Evolutionary conservation across 2,329 filamentous ascomycete species (phyloP).

Genomic region (Fusarium pseudograminearum): DNA sequence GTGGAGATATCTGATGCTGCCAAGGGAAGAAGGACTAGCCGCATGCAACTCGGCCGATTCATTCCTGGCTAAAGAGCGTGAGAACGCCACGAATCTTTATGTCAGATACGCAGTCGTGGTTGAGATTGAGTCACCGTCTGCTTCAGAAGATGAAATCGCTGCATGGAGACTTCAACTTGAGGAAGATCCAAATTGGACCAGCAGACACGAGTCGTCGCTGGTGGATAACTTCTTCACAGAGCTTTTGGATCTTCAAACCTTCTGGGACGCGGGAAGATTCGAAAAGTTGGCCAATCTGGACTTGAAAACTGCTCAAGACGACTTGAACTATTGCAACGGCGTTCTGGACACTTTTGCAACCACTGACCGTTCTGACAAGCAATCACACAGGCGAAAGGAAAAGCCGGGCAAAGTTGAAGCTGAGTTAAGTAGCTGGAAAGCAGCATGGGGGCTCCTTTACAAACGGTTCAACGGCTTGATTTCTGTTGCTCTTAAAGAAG

Average conservation of each 20-base stretch:
- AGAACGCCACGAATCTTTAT: neutral
- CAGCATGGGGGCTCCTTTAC: conserved; percentile 6
- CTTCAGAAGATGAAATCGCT: neutral
- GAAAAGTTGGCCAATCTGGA: neutral
- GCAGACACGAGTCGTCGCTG: conserved; percentile 1
- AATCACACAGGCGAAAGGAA: neutral
- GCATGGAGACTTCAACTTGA: conserved; percentile 10
- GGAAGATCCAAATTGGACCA: conserved; percentile 6
- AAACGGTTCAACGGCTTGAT: conserved; percentile 1
- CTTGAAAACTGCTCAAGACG: neutral
- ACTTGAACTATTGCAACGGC: neutral
- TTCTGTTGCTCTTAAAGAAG: neutral
- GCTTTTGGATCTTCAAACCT: neutral
- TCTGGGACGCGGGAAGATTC: neutral
- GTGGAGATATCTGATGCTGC: conserved; percentile 8
- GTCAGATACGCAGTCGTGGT: neutral
- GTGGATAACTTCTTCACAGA: conserved; percentile 7
- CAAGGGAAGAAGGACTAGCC: neutral
- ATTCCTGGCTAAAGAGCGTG: neutral
- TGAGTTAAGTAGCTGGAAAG: conserved; percentile 5
- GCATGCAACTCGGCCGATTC: neutral
- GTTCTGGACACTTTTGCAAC: neutral
- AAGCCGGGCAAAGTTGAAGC: conserved; percentile 1
- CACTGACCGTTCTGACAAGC: neutral
- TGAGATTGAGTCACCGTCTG: neutral